A percentile compares a stretch with the other conserved stretches of the same genome.
These are phyloP conservation scores for Monilinia polystroma DNA, from an alignment of 2,329 filamentous ascomycete species.

Conservation along the genomic window DNA sequence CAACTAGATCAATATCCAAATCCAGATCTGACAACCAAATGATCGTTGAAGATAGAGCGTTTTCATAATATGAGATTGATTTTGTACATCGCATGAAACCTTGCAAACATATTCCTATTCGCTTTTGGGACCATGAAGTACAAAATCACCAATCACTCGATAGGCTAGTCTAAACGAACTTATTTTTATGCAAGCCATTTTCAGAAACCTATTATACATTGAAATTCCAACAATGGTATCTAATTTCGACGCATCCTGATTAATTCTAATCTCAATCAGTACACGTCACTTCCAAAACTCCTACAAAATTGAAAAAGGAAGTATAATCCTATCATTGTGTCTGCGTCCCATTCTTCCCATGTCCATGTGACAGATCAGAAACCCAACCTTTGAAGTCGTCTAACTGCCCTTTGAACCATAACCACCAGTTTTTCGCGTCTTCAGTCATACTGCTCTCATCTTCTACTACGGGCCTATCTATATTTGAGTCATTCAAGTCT, in stretches of 20 bases:
- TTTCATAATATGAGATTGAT: no score
- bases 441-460: conserved; percentile 34
- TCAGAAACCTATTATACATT: conserved; percentile 1
- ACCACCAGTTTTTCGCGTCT: conserved; percentile 46
- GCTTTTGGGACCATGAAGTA: neutral
- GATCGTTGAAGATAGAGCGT: no score
- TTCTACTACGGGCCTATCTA: conserved; percentile 31
- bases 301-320: neutral
- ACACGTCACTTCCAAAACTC: conserved; percentile 5
- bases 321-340: neutral
- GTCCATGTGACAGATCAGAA: conserved; percentile 10
- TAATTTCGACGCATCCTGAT: neutral
- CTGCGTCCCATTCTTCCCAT: conserved; percentile 11
- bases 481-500: conserved; percentile 30
- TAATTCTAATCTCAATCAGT: neutral
- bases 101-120: neutral
- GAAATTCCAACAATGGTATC: conserved; percentile 14
- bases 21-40: no score
- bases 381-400: conserved; percentile 42
- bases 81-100: no score
- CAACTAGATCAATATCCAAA: no score
- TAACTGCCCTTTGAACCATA: conserved; percentile 53
- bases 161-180: neutral
- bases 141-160: neutral
- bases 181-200: neutral